Evolutionary conservation across 306 rosid species (phyloP).

Genomic region (Lathyrus sativus): DNA sequence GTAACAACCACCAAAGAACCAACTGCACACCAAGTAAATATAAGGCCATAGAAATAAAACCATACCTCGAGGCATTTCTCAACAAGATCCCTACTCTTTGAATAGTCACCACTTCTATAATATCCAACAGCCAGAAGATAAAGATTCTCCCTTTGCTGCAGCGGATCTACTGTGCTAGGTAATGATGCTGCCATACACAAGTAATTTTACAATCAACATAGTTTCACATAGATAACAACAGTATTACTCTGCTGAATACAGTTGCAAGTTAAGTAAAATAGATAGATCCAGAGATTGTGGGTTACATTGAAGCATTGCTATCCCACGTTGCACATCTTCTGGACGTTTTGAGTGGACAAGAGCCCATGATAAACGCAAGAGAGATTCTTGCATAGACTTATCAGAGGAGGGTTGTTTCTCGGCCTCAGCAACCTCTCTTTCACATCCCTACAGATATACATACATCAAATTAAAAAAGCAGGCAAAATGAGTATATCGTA

Average conservation of each 20-base stretch:
- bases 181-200: slow-evolving; percentile 61
- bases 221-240: neutral
- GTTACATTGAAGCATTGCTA: slow-evolving; percentile 89
- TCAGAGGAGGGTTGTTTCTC: slow-evolving; percentile 57
- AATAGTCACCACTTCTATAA: slow-evolving; percentile 65
- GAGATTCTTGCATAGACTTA: slow-evolving; percentile 61
- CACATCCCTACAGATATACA: slow-evolving; percentile 63
- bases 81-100: slow-evolving; percentile 74
- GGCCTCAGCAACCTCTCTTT: slow-evolving; percentile 79
- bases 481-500: neutral
- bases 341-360: slow-evolving; percentile 87
- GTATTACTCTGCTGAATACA: slow-evolving; percentile 2
- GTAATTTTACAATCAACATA: slow-evolving; percentile 1
- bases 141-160: slow-evolving; percentile 80
- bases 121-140: slow-evolving; percentile 87
- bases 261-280: neutral
- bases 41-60: slow-evolving; percentile 2
- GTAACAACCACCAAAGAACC: too few relatives aligned
- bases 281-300: neutral
- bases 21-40: neutral
- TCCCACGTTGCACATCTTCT: slow-evolving; percentile 88
- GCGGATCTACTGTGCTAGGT: slow-evolving; percentile 49
- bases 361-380: slow-evolving; percentile 89
- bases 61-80: slow-evolving; percentile 72
- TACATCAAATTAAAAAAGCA: slow-evolving; percentile 12